These are phyloP conservation scores for Zoysia japonica DNA, from an alignment of 176 grass and related monocot species.

Conservation along the genomic window DNA sequence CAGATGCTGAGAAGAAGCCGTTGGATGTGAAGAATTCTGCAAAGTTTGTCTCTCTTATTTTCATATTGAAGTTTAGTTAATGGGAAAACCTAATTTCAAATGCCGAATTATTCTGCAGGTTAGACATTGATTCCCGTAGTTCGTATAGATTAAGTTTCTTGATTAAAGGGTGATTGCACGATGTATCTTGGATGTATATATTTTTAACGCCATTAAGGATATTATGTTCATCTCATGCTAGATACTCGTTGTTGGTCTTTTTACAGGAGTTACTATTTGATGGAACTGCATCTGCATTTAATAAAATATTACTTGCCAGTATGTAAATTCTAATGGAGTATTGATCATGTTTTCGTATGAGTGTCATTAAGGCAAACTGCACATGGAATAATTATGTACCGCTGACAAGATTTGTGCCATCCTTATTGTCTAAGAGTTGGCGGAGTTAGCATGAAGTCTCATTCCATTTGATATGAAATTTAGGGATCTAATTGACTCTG, in stretches of 20 bases:
- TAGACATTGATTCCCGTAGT: not conserved
- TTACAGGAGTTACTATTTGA: not conserved
- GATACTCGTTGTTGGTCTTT: not conserved
- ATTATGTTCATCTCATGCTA: not conserved
- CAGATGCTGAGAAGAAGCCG: constrained; percentile 54
- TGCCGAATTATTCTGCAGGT: constrained; percentile 3
- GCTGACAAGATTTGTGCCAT: constrained; percentile 14
- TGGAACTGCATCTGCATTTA: constrained; percentile 7
- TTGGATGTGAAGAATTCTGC: constrained; percentile 51
- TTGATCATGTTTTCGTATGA: constrained; percentile 16
- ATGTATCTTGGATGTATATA: not conserved
- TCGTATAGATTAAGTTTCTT: not conserved
- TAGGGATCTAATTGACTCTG: not conserved
- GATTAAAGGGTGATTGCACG: constrained; percentile 32
- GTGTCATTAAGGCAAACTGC: constrained; percentile 4
- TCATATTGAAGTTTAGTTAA: constrained; percentile 31
- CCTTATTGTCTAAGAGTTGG: not conserved
- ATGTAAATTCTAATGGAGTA: constrained; percentile 10
- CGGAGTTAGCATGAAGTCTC: not conserved
- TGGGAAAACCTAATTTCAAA: constrained; percentile 23
- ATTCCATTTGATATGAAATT: constrained; percentile 16
- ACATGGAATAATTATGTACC: constrained; percentile 3
- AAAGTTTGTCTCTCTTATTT: constrained; percentile 48
- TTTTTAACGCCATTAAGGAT: not conserved
- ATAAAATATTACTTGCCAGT: not conserved